phyloP scores from a whole-genome alignment of 768 basidiomycete genomes.

The Tubosaeta sp. region DNA sequence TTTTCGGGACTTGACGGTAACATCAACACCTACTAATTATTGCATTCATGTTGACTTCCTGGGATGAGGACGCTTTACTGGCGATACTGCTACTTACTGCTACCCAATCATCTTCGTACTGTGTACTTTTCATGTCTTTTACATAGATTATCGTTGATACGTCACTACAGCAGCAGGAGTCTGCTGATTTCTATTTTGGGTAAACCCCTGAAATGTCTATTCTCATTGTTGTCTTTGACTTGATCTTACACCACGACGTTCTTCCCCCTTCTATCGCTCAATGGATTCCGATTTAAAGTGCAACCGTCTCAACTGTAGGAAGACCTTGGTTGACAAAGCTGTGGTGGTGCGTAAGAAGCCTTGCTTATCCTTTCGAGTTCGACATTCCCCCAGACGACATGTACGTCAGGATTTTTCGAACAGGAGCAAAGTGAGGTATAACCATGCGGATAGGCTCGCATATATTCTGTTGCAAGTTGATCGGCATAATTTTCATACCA shows the following conservation, averaged over 20 bases:
- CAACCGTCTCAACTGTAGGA: conserved; percentile 74
- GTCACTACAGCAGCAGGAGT: not conserved
- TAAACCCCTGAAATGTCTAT: not conserved
- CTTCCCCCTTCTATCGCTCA: not conserved
- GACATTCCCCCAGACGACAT: conserved; percentile 45
- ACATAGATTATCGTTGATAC: conserved; percentile 11
- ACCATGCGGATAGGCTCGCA: conserved; percentile 58
- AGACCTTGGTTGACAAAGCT: conserved; percentile 66
- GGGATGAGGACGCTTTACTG: conserved; percentile 24
- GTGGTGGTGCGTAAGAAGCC: conserved; percentile 62
- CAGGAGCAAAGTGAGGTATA: not conserved
- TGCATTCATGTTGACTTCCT: conserved; percentile 28
- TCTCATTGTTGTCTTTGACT: not conserved
- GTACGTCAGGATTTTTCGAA: conserved; percentile 30
- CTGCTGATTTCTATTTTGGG: conserved; percentile 10
- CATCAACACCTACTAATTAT: conserved; percentile 22
- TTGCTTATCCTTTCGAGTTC: not conserved
- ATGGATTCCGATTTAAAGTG: conserved; percentile 81
- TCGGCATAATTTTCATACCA: not conserved
- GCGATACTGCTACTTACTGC: conserved; percentile 19
- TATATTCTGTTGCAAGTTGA: conserved; percentile 69
- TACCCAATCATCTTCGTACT: conserved; percentile 15
- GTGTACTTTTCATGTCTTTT: conserved; percentile 25
- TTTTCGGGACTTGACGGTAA: conserved; percentile 17
- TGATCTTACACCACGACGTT: not conserved